These are phyloP conservation scores for Eutypella sp. DNA, from an alignment of 2,329 filamentous ascomycete genomes.

Conservation along the genomic window DNA sequence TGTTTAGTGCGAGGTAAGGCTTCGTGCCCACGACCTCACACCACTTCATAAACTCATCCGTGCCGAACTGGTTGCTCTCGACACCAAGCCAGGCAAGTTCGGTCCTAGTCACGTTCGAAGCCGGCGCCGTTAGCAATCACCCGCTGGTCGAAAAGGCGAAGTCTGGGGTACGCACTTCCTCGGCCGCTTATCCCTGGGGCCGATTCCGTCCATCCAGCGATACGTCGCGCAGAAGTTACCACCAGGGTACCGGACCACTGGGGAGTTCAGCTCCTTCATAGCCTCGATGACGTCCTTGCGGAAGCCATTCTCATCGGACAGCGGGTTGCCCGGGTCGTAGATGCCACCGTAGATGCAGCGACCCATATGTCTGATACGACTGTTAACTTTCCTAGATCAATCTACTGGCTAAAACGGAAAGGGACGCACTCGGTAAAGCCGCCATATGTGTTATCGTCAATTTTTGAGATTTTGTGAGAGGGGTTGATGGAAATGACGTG, in stretches of 20 bases:
- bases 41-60: conserved; percentile 83
- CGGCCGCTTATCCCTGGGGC: conserved; percentile 65
- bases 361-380: conserved; percentile 67
- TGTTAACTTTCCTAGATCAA: conserved; percentile 1
- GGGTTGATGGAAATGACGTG: conserved; percentile 64
- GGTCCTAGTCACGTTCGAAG: no score
- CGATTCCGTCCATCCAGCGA: conserved; percentile 79
- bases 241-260: conserved; percentile 75
- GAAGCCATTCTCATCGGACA: conserved; percentile 72
- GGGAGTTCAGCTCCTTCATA: conserved; percentile 67
- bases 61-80: conserved; percentile 76
- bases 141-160: no score
- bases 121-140: no score
- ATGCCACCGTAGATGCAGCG: conserved; percentile 84
- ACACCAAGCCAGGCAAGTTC: conserved; percentile 76
- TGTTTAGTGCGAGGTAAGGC: conserved; percentile 76
- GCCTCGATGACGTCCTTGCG: conserved; percentile 73
- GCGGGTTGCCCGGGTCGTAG: conserved; percentile 68
- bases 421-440: conserved; percentile 64
- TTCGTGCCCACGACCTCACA: conserved; percentile 67
- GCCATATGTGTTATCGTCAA: conserved; percentile 77
- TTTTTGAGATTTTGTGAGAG: conserved; percentile 61
- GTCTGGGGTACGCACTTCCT: no score
- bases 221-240: conserved; percentile 84
- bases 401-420: background rate